phyloP scores from a whole-genome alignment of 2,329 filamentous ascomycete genomes.

The Malbranchea cinnamomea region DNA sequence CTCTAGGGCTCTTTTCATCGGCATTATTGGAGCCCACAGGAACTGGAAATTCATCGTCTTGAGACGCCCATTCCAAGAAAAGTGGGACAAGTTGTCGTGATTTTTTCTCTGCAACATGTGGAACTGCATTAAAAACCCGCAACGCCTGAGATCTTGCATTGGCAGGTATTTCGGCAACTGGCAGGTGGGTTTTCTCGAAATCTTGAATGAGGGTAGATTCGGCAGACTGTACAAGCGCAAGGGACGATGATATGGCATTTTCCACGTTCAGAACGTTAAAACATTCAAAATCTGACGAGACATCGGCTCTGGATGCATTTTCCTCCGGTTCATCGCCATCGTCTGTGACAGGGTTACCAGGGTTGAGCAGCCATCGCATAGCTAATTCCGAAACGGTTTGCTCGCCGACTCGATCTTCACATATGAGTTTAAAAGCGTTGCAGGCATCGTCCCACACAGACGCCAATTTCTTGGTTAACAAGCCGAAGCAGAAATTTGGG shows the following conservation, averaged over 20 bases:
- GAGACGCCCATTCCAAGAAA: constrained; percentile 64
- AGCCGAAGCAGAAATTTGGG: constrained; percentile 72
- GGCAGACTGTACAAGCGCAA: constrained; percentile 38
- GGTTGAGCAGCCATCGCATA: constrained; percentile 55
- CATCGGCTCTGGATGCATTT: constrained; percentile 10
- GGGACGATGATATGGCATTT: constrained; percentile 36
- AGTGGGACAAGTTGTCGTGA: constrained; percentile 76
- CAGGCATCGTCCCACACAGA: constrained; percentile 79
- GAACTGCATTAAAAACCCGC: constrained; percentile 58
- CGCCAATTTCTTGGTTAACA: constrained; percentile 71
- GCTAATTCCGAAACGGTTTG: constrained; percentile 55
- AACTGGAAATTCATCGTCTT: constrained; percentile 29
- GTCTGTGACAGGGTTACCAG: neutral
- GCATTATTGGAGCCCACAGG: constrained; percentile 15
- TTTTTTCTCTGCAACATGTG: constrained; percentile 66
- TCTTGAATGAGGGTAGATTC: constrained; percentile 43
- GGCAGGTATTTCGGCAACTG: constrained; percentile 22
- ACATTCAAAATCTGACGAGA: constrained; percentile 57
- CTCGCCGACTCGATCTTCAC: constrained; percentile 56
- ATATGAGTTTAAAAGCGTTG: constrained; percentile 59
- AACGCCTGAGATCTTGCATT: constrained; percentile 61
- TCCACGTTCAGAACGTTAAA: constrained; percentile 53
- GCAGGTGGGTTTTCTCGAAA: constrained; percentile 49
- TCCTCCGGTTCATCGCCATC: constrained; percentile 15
- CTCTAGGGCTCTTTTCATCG: constrained; percentile 7